These are phyloP conservation scores for Pythium diclinum DNA, from an alignment of 352 stramenopile genomes.

Conservation along the genomic window DNA sequence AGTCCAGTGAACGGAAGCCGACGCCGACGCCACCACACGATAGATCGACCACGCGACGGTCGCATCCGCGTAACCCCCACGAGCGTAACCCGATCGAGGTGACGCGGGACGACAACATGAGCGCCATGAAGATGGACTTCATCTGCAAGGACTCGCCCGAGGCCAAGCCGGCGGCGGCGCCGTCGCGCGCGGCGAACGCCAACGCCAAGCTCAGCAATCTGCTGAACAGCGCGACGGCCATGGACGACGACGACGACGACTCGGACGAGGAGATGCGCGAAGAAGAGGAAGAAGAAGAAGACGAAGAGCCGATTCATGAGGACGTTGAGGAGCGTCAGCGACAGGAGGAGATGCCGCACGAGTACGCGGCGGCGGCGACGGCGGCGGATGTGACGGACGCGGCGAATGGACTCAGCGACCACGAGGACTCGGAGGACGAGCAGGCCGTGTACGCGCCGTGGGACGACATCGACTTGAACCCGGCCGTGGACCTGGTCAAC, in stretches of 20 bases:
- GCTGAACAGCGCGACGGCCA: slow-evolving; percentile 30
- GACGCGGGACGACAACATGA: slow-evolving; percentile 32
- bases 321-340: background rate
- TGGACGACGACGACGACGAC: slow-evolving; percentile 15
- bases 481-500: slow-evolving; percentile 74
- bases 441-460: slow-evolving; percentile 70
- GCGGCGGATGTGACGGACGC: slow-evolving; percentile 29
- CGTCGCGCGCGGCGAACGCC: slow-evolving; percentile 17
- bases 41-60: too few relatives aligned
- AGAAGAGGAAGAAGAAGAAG: slow-evolving; percentile 7
- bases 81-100: too few relatives aligned
- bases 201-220: slow-evolving; percentile 39
- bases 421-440: slow-evolving; percentile 84
- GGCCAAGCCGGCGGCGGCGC: slow-evolving; percentile 6
- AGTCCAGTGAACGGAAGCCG: slow-evolving; percentile 18
- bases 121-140: slow-evolving; percentile 82
- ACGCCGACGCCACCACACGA: background rate
- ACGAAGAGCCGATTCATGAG: background rate
- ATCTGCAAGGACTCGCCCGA: slow-evolving; percentile 62
- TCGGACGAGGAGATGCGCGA: slow-evolving; percentile 34
- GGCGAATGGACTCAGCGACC: slow-evolving; percentile 52
- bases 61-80: background rate
- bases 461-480: slow-evolving; percentile 80
- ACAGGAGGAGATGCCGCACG: background rate
- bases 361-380: slow-evolving; percentile 7